Percentiles rank a stretch among this genome's conserved stretches.
These are phyloP conservation scores for Arbutus unedo DNA, from an alignment of 148 eudicot species.

Conservation along the genomic window DNA sequence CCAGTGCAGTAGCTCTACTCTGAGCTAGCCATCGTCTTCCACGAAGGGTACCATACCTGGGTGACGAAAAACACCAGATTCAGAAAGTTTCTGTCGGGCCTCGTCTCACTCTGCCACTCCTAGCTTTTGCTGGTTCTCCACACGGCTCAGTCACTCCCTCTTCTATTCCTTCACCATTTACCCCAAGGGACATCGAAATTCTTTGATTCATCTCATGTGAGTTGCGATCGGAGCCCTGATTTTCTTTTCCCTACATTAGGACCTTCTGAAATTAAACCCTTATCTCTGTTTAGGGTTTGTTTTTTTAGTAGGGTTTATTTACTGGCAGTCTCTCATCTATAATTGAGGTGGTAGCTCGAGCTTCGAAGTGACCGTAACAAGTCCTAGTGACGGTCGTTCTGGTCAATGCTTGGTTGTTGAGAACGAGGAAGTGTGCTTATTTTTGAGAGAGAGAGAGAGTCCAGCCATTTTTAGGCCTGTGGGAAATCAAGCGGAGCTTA, in stretches of 20 bases:
- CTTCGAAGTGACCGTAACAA: not conserved
- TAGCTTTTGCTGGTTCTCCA: not conserved
- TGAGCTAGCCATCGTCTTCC: too few species aligned
- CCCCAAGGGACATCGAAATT: not conserved
- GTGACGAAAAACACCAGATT: too few species aligned
- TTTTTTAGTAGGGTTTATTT: not conserved
- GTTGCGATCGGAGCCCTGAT: not conserved
- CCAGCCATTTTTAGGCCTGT: slow-evolving; percentile 22
- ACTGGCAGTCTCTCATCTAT: too few species aligned
- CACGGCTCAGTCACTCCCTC: not conserved
- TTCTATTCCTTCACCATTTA: not conserved
- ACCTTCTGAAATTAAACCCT: not conserved
- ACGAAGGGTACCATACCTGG: too few species aligned
- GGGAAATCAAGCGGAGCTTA: slow-evolving; percentile 6
- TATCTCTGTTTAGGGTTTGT: not conserved
- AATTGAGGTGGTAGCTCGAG: too few species aligned
- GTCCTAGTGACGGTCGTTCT: not conserved
- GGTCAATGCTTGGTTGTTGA: slow-evolving; percentile 5
- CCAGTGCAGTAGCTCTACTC: too few species aligned
- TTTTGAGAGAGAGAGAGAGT: not conserved
- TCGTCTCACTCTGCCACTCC: not conserved
- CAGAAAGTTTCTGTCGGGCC: too few species aligned
- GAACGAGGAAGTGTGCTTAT: not conserved
- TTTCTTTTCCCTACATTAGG: too few species aligned
- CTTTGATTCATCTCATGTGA: not conserved